Conservation (phyloP, 2,329 filamentous ascomycete species). For the Xylariaceae sp. region DNA sequence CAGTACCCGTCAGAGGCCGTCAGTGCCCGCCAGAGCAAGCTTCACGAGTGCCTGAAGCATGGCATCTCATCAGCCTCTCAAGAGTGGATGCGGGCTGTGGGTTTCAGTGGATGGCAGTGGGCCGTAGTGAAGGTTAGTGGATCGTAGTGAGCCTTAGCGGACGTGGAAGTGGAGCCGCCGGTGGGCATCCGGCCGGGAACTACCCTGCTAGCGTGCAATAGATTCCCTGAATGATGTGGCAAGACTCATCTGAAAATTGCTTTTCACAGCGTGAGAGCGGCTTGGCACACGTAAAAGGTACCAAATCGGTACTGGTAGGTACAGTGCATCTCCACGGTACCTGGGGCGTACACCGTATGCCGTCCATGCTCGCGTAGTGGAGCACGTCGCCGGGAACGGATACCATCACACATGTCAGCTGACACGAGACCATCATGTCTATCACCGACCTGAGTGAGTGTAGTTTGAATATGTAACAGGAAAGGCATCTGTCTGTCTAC, state of each 20-base stretch:
- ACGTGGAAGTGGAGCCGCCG: neutral
- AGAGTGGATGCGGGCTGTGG: no score
- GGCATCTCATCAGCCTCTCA: neutral
- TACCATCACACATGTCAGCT: neutral
- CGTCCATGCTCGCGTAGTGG: neutral
- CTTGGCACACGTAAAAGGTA: neutral
- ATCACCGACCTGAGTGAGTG: neutral
- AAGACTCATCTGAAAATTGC: neutral
- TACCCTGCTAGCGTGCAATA: neutral
- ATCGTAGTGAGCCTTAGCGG: no score
- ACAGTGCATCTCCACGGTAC: neutral
- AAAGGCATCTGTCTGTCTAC: no score
- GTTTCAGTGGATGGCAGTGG: no score
- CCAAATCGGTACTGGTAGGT: neutral
- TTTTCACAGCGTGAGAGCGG: neutral
- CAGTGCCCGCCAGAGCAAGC: no score
- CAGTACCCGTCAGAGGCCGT: neutral
- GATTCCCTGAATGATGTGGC: neutral
- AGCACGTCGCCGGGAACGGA: neutral
- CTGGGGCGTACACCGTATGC: neutral
- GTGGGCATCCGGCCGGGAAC: neutral
- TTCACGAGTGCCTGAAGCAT: neutral
- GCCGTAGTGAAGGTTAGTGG: no score
- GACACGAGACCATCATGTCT: neutral
- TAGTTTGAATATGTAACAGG: no score